Base-by-base conservation (phyloP, 2,329 filamentous ascomycete genomes). In the Claviceps purpurea region DNA sequence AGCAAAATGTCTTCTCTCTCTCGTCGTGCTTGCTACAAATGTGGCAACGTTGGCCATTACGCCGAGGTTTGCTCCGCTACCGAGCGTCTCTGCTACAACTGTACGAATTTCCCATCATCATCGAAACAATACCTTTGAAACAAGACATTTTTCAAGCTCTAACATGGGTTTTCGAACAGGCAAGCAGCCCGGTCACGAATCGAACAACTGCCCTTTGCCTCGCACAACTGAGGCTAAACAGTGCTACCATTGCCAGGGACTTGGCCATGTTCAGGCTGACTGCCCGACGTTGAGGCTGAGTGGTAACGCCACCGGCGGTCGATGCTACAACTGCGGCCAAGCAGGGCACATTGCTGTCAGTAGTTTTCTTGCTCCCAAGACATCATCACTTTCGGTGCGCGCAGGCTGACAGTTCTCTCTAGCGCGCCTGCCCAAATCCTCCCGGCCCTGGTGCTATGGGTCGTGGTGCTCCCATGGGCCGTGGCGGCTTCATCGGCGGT, bases 1-100 rank as follows among this genome's bases (percentile, higher is more conserved):
- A 45, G 24, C 65, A 74, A 65, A 61, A 90, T 89, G 85, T 85
- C 86, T 73, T 86, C 83, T 56, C 78, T 89, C 62, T 87, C 85
- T 67, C 85, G 86, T 71, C 84, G 86, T 72, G 85, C 85, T 62
- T 90, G 86, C 78, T 87, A 87, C 77, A 87, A 84, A 70, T 84
- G 81, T 73, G 86, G 86, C 74, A 89, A 89, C 64, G 84, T 89
- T 69, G 85, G 85, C 69, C 85, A 89, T 69, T 83, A 81, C 59
- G 76, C 75, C 67, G 90, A 97, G 79, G 90, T 95, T 61, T 98
- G 93, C 85, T 93, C 91, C 56, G 96, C 91, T 55, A 87, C 90
- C 55, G 91, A 98, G 79, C 88, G 93, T 66, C 86, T 98, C 65
- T 98, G 93, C 85, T 98, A 98, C 77, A 98, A 98, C 79, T 98